Percentiles rank a stretch among this genome's conserved stretches.
These are phyloP conservation scores for Alternaria sp. DNA, from an alignment of 2,329 filamentous ascomycete genomes.

Conservation along the genomic window DNA sequence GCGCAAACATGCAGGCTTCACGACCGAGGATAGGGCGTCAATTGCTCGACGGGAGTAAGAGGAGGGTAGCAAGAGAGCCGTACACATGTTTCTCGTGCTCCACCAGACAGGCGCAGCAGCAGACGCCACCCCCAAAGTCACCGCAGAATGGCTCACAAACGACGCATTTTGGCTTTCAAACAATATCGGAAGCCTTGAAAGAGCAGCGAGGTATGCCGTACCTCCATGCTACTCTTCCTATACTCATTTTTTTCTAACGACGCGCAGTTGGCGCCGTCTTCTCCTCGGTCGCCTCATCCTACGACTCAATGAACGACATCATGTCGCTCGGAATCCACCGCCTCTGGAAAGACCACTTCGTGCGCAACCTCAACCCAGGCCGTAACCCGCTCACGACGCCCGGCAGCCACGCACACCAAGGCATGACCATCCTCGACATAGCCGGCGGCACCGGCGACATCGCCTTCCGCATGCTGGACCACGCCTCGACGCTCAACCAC, in stretches of 20 bases:
- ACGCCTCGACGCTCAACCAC: conserved; percentile 80
- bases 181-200: conserved; percentile 82
- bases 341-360: conserved; percentile 97
- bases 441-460: conserved; percentile 98
- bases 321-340: conserved; percentile 98
- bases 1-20: conserved; percentile 41
- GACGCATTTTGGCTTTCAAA: conserved; percentile 92
- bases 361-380: conserved; percentile 87
- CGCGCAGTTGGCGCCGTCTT: conserved; percentile 81
- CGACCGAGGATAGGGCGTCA: conserved; percentile 41
- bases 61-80: conserved; percentile 33
- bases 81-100: conserved; percentile 64
- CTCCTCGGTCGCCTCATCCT: conserved; percentile 90
- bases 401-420: conserved; percentile 42
- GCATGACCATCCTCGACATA: conserved; percentile 87
- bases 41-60: conserved; percentile 37
- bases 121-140: conserved; percentile 48
- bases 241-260: conserved; percentile 39
- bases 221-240: background rate
- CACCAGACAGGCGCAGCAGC: conserved; percentile 51
- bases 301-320: conserved; percentile 98
- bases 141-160: conserved; percentile 61
- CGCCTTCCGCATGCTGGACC: conserved; percentile 93
- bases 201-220: conserved; percentile 64
- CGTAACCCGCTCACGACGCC: conserved; percentile 59